phyloP scores from a whole-genome alignment of 305 asterid genomes.

The Andrographis paniculata region DNA sequence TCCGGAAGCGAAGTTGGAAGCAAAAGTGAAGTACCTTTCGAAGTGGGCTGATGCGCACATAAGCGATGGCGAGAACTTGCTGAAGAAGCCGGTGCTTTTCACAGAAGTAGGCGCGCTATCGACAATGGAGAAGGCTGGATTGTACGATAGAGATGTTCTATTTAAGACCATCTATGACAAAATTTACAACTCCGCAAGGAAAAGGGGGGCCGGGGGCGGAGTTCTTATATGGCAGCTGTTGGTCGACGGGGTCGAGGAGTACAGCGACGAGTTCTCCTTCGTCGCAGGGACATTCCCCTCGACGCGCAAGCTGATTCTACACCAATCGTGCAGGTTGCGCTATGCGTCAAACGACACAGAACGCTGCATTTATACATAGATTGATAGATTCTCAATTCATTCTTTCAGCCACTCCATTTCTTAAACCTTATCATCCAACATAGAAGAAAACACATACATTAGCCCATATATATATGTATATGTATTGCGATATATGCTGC shows the following conservation, averaged over 20 bases:
- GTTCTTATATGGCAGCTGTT: conserved; percentile 49
- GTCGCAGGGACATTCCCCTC: conserved; percentile 38
- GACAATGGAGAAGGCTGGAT: conserved; percentile 22
- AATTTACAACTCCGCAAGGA: conserved; percentile 40
- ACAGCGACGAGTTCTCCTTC: conserved; percentile 34
- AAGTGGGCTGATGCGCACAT: conserved; percentile 49
- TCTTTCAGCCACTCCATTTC: too few species aligned
- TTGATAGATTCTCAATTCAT: too few species aligned
- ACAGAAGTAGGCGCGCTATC: conserved; percentile 47
- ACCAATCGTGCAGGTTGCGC: conserved; percentile 39
- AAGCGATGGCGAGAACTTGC: conserved; percentile 31
- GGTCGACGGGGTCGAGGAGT: conserved; percentile 47
- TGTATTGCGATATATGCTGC: too few species aligned
- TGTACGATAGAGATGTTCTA: conserved; percentile 29
- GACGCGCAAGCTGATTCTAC: conserved; percentile 34
- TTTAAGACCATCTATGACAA: conserved; percentile 34
- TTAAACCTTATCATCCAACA: too few species aligned
- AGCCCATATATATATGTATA: too few species aligned
- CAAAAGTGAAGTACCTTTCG: conserved; percentile 32
- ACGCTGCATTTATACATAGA: too few species aligned
- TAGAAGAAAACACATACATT: too few species aligned
- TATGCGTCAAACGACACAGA: too few species aligned
- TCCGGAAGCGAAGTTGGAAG: conserved; percentile 27
- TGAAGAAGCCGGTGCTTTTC: conserved; percentile 52
- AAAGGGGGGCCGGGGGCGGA: conserved; percentile 46